phyloP scores from a whole-genome alignment of 371 early-diverging fungal genomes.

The Mucor lusitanicus region DNA sequence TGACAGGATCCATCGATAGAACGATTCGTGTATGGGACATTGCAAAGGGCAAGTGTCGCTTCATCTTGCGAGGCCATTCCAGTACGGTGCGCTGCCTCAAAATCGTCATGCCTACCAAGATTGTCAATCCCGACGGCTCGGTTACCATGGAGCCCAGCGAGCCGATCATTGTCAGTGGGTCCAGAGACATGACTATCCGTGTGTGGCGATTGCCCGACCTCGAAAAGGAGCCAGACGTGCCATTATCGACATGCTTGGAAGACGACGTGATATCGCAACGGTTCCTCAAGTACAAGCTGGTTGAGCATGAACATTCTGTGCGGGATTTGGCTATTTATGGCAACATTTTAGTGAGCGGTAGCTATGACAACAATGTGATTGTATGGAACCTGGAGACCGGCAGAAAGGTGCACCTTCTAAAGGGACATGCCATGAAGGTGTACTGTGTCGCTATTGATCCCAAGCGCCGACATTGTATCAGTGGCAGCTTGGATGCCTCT shows the following conservation, averaged over 20 bases:
- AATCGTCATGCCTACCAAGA: conserved; percentile 73
- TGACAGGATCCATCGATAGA: conserved; percentile 98
- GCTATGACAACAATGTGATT: conserved; percentile 93
- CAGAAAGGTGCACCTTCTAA: conserved; percentile 54
- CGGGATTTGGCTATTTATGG: conserved; percentile 93
- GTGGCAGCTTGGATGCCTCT: conserved; percentile 96
- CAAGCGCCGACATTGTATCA: conserved; percentile 83
- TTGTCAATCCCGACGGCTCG: conserved; percentile 49
- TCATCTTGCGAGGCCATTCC: conserved; percentile 92
- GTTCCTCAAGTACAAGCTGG: conserved; percentile 58
- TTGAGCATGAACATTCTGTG: conserved; percentile 92
- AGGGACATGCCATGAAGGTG: conserved; percentile 90
- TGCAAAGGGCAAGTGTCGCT: conserved; percentile 82
- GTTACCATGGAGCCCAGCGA: conserved; percentile 57
- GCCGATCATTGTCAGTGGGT: conserved; percentile 94
- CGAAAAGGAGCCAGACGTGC: conserved; percentile 50
- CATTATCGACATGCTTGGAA: conserved; percentile 11
- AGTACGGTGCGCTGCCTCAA: conserved; percentile 96
- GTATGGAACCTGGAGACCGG: conserved; percentile 92
- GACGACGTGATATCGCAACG: conserved; percentile 16
- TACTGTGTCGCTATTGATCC: conserved; percentile 90
- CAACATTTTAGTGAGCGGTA: conserved; percentile 89
- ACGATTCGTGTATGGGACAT: conserved; percentile 98
- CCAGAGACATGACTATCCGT: conserved; percentile 92
- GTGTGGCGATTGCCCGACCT: conserved; percentile 95